Evolutionary conservation across 768 basidiomycete species (phyloP).

Genomic region (Auriscalpium microsporum): DNA sequence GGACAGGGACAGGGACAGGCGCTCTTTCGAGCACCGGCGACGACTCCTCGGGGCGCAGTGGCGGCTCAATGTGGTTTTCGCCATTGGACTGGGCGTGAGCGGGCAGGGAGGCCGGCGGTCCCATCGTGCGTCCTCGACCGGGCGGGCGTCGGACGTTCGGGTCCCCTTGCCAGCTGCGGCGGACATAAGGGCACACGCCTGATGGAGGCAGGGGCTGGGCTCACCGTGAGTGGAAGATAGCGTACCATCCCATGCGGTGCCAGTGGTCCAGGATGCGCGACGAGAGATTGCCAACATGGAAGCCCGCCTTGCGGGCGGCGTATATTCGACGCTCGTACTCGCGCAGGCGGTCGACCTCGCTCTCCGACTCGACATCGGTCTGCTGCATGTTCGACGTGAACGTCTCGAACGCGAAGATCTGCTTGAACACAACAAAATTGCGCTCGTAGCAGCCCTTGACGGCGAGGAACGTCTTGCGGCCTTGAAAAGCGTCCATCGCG

Average conservation of each 20-base stretch:
- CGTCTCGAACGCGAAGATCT: conserved; percentile 65
- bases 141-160: conserved; percentile 13
- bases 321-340: conserved; percentile 70
- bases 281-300: conserved; percentile 66
- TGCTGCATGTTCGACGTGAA: conserved; percentile 33
- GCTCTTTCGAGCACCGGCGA: conserved; percentile 6
- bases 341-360: conserved; percentile 56
- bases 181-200: background rate
- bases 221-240: conserved; percentile 60
- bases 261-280: conserved; percentile 73
- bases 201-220: conserved; percentile 10
- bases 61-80: conserved; percentile 7
- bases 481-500: conserved; percentile 58
- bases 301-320: conserved; percentile 52
- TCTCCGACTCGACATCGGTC: conserved; percentile 31
- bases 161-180: conserved; percentile 14
- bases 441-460: conserved; percentile 82
- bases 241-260: conserved; percentile 73
- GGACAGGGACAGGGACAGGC: background rate
- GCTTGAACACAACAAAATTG: conserved; percentile 79
- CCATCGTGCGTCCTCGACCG: conserved; percentile 13
- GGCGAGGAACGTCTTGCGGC: conserved; percentile 76
- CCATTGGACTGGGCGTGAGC: conserved; percentile 6
- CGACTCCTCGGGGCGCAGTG: conserved; percentile 10
- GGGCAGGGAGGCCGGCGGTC: conserved; percentile 9